Conservation (phyloP, 805 yeast genomes). For the Starmerella cellae region DNA sequence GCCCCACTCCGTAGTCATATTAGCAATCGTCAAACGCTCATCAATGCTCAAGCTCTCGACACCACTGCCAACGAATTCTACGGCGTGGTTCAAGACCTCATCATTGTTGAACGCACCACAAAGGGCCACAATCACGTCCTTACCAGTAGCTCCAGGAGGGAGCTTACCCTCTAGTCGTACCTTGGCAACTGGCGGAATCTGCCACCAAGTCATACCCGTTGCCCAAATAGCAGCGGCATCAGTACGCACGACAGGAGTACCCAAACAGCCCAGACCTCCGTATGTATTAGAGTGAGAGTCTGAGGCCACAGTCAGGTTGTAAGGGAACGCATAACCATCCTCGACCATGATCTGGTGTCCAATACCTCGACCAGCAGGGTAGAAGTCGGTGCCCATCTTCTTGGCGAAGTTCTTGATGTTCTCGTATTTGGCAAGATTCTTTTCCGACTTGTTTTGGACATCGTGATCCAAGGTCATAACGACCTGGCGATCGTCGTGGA, state of each 20-base stretch:
- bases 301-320: slow-evolving; percentile 84
- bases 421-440: slow-evolving; percentile 72
- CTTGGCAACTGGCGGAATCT: slow-evolving; percentile 95
- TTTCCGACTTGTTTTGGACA: slow-evolving; percentile 83
- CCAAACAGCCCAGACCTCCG: slow-evolving; percentile 91
- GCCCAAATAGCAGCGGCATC: slow-evolving; percentile 99
- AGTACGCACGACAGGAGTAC: slow-evolving; percentile 95
- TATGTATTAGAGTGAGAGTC: slow-evolving; percentile 97
- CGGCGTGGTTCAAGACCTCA: slow-evolving; percentile 64
- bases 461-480: slow-evolving; percentile 97
- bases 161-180: slow-evolving; percentile 74
- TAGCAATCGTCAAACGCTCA: slow-evolving; percentile 64
- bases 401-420: slow-evolving; percentile 84
- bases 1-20: slow-evolving; percentile 94
- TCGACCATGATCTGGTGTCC: slow-evolving; percentile 99
- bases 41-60: slow-evolving; percentile 23
- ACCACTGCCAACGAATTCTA: slow-evolving; percentile 26
- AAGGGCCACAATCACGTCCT: slow-evolving; percentile 89
- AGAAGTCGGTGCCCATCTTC: slow-evolving; percentile 86
- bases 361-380: slow-evolving; percentile 98
- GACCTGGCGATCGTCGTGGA: slow-evolving; percentile 76
- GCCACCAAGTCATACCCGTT: slow-evolving; percentile 99
- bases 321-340: slow-evolving; percentile 96
- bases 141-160: slow-evolving; percentile 83
- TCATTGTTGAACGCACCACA: slow-evolving; percentile 90